Evolutionary conservation across 2,329 filamentous ascomycete genomes (phyloP).

Genomic region (Rhynchosporium graminicola): DNA sequence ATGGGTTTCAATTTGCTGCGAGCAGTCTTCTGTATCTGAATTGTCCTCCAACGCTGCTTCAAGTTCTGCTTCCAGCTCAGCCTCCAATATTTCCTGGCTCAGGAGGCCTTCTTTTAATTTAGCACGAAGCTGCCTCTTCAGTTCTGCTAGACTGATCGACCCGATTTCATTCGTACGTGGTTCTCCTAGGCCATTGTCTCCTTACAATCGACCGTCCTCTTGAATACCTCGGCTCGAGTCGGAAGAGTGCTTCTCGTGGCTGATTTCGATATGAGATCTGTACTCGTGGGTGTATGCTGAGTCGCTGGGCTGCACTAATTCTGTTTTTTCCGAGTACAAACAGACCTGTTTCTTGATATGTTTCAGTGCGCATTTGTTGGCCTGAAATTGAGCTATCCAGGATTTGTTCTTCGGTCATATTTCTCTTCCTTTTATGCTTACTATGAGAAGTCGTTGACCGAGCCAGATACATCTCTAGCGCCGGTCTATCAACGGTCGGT

Average conservation of each 20-base stretch:
- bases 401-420: too few species aligned
- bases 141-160: not conserved
- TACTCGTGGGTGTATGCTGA: not conserved
- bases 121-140: not conserved
- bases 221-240: too few species aligned
- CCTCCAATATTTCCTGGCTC: not conserved
- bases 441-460: too few species aligned
- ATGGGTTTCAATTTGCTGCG: not conserved
- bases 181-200: not conserved
- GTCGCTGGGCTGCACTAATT: not conserved
- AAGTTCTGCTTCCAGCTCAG: not conserved
- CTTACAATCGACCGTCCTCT: not conserved
- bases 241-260: too few species aligned
- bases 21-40: not conserved
- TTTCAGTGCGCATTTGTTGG: not conserved
- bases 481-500: too few species aligned
- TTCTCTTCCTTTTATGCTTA: too few species aligned
- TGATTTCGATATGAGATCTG: too few species aligned
- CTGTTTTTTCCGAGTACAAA: not conserved
- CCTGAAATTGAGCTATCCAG: not conserved
- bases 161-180: not conserved
- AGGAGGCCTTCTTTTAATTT: too few species aligned
- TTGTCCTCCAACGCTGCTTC: not conserved
- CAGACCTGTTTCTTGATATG: not conserved
- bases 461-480: too few species aligned